Conservation (phyloP, 2,329 filamentous ascomycete species). For the Fonsecaea monophora region DNA sequence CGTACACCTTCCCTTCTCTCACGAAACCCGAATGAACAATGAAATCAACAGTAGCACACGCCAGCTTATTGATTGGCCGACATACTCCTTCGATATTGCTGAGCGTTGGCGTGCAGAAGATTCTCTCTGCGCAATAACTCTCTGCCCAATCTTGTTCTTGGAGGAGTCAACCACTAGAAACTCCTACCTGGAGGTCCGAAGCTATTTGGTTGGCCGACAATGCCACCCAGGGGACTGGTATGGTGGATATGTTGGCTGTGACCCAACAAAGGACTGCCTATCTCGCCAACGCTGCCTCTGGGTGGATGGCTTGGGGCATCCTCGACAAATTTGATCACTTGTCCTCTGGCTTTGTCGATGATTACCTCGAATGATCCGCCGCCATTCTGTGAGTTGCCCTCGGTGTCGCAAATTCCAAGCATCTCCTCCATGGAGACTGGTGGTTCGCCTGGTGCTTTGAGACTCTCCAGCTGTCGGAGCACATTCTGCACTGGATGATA, state of each 20-base stretch:
- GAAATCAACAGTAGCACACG: not conserved
- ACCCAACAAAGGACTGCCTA: constrained; percentile 66
- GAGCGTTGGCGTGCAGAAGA: constrained; percentile 15
- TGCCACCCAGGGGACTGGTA: constrained; percentile 30
- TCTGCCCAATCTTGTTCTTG: constrained; percentile 23
- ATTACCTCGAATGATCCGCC: constrained; percentile 83
- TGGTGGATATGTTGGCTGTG: constrained; percentile 36
- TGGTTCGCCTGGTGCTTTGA: constrained; percentile 65
- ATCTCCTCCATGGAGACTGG: constrained; percentile 70
- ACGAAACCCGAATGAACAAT: constrained; percentile 11
- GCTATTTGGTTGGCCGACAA: constrained; percentile 24
- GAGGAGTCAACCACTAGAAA: constrained; percentile 38
- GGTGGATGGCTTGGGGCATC: constrained; percentile 55
- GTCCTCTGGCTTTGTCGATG: constrained; percentile 54
- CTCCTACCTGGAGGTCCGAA: constrained; percentile 37
- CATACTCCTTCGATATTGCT: constrained; percentile 29
- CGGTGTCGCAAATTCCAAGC: constrained; percentile 85
- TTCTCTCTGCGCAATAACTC: constrained; percentile 13
- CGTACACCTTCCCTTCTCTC: constrained; percentile 10
- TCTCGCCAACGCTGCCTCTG: constrained; percentile 66
- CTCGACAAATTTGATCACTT: constrained; percentile 59
- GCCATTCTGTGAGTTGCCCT: constrained; percentile 84
- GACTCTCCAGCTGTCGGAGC: constrained; percentile 68
- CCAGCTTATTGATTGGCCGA: constrained; percentile 23
- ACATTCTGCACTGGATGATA: constrained; percentile 74